Percentiles rank a stretch among this genome's conserved stretches.
Evolutionary conservation across 2,329 filamentous ascomycete genomes (phyloP).

Genomic region (Fusarium citri): DNA sequence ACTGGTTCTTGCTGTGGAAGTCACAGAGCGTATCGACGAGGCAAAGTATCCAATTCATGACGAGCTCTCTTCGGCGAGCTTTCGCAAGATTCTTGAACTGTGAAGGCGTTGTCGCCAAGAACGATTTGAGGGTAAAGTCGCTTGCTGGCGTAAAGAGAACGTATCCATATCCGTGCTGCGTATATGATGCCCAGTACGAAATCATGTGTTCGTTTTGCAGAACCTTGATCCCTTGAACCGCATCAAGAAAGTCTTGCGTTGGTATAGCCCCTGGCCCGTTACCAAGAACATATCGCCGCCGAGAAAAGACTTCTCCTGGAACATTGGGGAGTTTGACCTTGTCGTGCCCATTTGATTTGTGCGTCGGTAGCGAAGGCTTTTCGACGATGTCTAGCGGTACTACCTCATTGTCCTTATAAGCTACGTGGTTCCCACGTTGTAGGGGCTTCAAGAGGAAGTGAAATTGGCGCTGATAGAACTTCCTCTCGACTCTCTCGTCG

Average conservation of each 20-base stretch:
- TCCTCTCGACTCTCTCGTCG: constrained; percentile 73
- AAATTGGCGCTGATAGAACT: constrained; percentile 78
- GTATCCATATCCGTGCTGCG: constrained; percentile 71
- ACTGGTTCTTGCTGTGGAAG: constrained; percentile 72
- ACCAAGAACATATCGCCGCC: constrained; percentile 68
- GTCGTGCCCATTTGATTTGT: constrained; percentile 59
- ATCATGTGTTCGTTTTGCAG: constrained; percentile 76
- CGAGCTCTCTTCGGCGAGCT: constrained; percentile 65
- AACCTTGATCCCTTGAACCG: constrained; percentile 68
- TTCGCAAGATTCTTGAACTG: constrained; percentile 73
- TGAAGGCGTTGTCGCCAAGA: constrained; percentile 72
- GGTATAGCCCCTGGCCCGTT: constrained; percentile 56
- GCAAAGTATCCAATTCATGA: constrained; percentile 82
- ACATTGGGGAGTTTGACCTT: constrained; percentile 72
- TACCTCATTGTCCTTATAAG: constrained; percentile 75
- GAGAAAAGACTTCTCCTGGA: constrained; percentile 67
- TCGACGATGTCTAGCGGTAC: constrained; percentile 77
- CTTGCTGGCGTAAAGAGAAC: constrained; percentile 74
- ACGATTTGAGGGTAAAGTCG: constrained; percentile 74
- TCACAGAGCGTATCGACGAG: constrained; percentile 75
- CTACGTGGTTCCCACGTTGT: constrained; percentile 68
- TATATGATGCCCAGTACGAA: constrained; percentile 79
- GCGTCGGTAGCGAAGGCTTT: constrained; percentile 59
- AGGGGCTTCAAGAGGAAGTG: constrained; percentile 75
- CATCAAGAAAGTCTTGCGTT: constrained; percentile 67